Conservation (phyloP, 768 basidiomycete genomes). For the Phaeolepiota aurea region DNA sequence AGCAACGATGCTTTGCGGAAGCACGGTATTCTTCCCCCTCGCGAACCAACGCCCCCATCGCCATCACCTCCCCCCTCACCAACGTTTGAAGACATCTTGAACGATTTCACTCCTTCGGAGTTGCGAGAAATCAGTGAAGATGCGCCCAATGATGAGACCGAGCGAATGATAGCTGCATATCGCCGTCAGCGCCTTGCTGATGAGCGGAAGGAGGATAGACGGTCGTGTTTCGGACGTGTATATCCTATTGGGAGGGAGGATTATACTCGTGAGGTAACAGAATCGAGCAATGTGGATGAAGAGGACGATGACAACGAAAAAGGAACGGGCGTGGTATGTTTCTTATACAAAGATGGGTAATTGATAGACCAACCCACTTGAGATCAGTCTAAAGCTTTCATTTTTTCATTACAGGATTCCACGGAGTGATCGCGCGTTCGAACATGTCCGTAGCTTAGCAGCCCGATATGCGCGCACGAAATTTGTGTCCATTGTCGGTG, state of each 20-base stretch:
- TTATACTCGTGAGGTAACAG: slow-evolving; percentile 92
- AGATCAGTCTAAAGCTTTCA: neutral
- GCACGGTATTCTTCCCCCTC: slow-evolving; percentile 83
- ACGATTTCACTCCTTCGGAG: slow-evolving; percentile 53
- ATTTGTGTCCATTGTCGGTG: slow-evolving; percentile 91
- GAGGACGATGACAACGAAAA: slow-evolving; percentile 54
- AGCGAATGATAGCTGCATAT: slow-evolving; percentile 62
- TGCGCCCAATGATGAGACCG: slow-evolving; percentile 64
- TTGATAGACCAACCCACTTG: slow-evolving; percentile 19
- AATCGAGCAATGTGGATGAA: slow-evolving; percentile 71
- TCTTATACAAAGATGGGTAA: slow-evolving; percentile 92
- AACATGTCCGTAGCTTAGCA: slow-evolving; percentile 66
- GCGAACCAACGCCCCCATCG: slow-evolving; percentile 54
- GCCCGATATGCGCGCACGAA: slow-evolving; percentile 85
- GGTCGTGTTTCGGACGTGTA: slow-evolving; percentile 72
- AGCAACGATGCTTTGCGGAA: slow-evolving; percentile 94
- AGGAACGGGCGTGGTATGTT: slow-evolving; percentile 91
- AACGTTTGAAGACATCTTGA: slow-evolving; percentile 57
- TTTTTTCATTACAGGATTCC: slow-evolving; percentile 46
- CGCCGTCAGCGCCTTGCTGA: slow-evolving; percentile 58
- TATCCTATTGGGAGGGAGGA: slow-evolving; percentile 89
- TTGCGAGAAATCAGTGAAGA: slow-evolving; percentile 68
- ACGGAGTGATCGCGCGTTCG: slow-evolving; percentile 67
- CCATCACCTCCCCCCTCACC: slow-evolving; percentile 82
- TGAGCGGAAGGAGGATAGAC: slow-evolving; percentile 45